These are phyloP conservation scores for Irpex lacteus DNA, from an alignment of 1,284 basidiomycete species.

Conservation along the genomic window DNA sequence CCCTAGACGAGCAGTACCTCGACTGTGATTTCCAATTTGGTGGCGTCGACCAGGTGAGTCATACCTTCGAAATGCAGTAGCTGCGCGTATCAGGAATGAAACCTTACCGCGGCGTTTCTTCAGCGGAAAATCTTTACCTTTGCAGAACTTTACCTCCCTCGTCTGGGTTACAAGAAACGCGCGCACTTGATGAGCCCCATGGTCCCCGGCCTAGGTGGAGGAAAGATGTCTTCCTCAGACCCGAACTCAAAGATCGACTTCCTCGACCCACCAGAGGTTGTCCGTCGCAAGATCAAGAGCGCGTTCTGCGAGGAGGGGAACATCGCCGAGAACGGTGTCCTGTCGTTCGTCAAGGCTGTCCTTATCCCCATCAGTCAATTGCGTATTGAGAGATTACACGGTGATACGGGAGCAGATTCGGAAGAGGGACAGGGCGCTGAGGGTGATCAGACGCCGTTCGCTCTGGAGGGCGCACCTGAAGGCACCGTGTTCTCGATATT, in stretches of 20 bases:
- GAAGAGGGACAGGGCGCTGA: slow-evolving; percentile 40
- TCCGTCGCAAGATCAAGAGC: slow-evolving; percentile 88
- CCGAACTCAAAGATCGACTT: slow-evolving; percentile 98
- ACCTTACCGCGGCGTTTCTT: neutral
- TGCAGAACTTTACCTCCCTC: slow-evolving; percentile 93
- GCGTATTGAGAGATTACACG: slow-evolving; percentile 54
- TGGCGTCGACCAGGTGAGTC: slow-evolving; percentile 87
- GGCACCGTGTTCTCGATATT: slow-evolving; percentile 83
- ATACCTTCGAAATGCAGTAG: too few relatives aligned
- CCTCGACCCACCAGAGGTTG: slow-evolving; percentile 81
- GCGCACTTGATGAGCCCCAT: slow-evolving; percentile 98
- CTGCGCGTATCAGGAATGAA: neutral
- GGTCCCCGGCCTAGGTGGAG: slow-evolving; percentile 94
- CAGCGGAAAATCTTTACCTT: slow-evolving; percentile 99
- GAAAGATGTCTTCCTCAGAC: slow-evolving; percentile 99
- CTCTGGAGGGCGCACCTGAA: slow-evolving; percentile 66
- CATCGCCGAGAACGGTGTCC: slow-evolving; percentile 85
- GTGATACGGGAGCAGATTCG: slow-evolving; percentile 36
- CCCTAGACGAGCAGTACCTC: slow-evolving; percentile 97
- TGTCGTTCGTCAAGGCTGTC: slow-evolving; percentile 88
- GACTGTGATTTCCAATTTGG: slow-evolving; percentile 98
- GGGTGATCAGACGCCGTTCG: slow-evolving; percentile 60
- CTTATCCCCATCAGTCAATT: slow-evolving; percentile 86
- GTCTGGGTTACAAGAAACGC: slow-evolving; percentile 91
- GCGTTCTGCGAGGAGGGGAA: slow-evolving; percentile 98